phyloP scores from a whole-genome alignment of 495 filamentous ascomycete species.

The Talaromyces borbonicus region DNA sequence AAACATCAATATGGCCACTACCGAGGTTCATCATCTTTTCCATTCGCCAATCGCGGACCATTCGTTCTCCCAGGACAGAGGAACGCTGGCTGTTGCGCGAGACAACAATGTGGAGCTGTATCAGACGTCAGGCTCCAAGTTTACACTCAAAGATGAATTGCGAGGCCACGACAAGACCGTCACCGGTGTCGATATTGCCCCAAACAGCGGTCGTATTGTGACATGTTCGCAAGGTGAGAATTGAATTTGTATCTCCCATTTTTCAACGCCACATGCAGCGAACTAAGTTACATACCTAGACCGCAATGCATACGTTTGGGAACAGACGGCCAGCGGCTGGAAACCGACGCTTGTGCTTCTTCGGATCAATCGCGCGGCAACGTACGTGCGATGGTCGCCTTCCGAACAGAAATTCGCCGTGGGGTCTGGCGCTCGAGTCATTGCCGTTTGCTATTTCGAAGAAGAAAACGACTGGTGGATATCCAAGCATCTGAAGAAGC shows the following conservation, averaged over 20 bases:
- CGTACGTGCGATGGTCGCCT: conserved; percentile 94
- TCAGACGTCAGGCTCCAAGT: conserved; percentile 58
- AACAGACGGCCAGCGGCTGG: conserved; percentile 80
- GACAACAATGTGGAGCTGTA: conserved; percentile 92
- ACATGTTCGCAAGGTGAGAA: conserved; percentile 85
- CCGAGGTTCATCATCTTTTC: conserved; percentile 94
- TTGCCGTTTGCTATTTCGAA: conserved; percentile 98
- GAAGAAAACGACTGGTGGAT: conserved; percentile 99
- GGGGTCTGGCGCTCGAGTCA: conserved; percentile 87
- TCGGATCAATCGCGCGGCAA: conserved; percentile 93
- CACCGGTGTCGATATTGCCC: conserved; percentile 91
- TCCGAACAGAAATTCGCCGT: conserved; percentile 96
- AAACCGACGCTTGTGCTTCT: conserved; percentile 95
- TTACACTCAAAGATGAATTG: conserved; percentile 80
- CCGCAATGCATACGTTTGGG: conserved; percentile 97
- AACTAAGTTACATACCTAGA: conserved; percentile 44
- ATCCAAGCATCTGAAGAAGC: conserved; percentile 97
- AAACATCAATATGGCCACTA: conserved; percentile 56
- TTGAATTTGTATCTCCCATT: neutral
- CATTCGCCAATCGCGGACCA: conserved; percentile 95
- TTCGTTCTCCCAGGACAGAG: conserved; percentile 87
- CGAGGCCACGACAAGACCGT: conserved; percentile 95
- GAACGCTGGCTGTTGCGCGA: conserved; percentile 81
- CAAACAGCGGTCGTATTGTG: conserved; percentile 81
- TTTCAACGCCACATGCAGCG: neutral